Evolutionary conservation across 2,329 filamentous ascomycete genomes (phyloP), one percentile per base, ranked within the genome.

Genomic region (Aureobasidium mangrovei): DNA sequence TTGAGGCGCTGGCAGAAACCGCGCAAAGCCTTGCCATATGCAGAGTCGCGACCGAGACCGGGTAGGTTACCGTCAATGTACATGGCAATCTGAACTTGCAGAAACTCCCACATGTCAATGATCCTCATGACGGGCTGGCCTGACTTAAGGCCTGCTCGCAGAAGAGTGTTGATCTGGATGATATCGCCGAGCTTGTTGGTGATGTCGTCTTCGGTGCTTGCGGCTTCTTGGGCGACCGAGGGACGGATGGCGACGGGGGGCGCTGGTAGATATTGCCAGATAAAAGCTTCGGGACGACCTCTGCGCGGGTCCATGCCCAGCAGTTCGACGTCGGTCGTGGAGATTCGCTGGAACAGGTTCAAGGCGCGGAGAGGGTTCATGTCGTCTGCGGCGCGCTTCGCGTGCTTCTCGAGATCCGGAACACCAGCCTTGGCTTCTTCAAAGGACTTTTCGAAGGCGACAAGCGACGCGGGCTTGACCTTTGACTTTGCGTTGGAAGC

Each of bases 51-150:
- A 28, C 65, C 65, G n/a, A 98, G 78, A 29, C 91, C 91, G 0
- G 93, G 93, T 2, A 95, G 84, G 63, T 96, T 91, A 59, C 91
- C 95, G 73, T 98, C 97, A 69, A 98, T 91, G 68, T 98, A 97
- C 78, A 97, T 90, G 57, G 91, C 93, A 57, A 97, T 87, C 65
- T 97, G 91, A 7, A 95, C 79, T 65, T 97, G 91, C 57, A 98
- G 75, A 64, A 91, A 97, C 66, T 98, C 93, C 93, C 93, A 98
- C 63, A 95, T 90, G 67, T 98, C 93, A 84, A 97, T 94, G 55
- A 97, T 87, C 0, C 88, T 94, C 60, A 86, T 82, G 2, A 98
- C 79, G 0, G 89, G 83, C 10, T 91, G 87, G 7, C 91, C 91
- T 61, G 89, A 90, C 57, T 85, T 79, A 12, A 97, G 70, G 0